A percentile compares a stretch with the other conserved stretches of the same genome.
These are phyloP conservation scores for Aureobasidium sp. DNA, from an alignment of 2,329 filamentous ascomycete species.

Conservation along the genomic window DNA sequence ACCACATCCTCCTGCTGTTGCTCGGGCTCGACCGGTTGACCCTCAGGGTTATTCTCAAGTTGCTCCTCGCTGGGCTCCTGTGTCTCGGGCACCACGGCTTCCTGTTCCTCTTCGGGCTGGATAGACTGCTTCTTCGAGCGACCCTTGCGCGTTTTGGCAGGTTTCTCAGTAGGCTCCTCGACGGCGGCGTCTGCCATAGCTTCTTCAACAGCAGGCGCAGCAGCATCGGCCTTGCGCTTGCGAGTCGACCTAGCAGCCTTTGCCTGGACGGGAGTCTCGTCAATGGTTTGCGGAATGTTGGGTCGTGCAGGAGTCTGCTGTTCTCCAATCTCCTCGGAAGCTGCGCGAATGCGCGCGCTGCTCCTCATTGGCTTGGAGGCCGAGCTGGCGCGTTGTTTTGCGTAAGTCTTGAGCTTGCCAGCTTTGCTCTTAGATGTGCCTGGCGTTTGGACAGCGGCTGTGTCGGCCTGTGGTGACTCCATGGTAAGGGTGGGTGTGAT, in stretches of 20 bases:
- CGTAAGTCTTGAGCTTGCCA: constrained; percentile 13
- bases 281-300: constrained; percentile 7
- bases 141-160: not conserved
- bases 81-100: constrained; percentile 15
- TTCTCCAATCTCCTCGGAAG: not conserved
- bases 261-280: constrained; percentile 5
- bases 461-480: constrained; percentile 2
- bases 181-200: not conserved
- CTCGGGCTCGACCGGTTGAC: not conserved
- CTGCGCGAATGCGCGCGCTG: constrained; percentile 6
- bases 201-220: not conserved
- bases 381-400: constrained; percentile 9
- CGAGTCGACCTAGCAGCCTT: constrained; percentile 2
- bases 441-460: not conserved
- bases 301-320: not conserved
- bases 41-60: not conserved
- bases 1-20: not conserved
- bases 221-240: not conserved
- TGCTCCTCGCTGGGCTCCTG: not conserved
- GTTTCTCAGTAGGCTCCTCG: not conserved
- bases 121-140: constrained; percentile 4
- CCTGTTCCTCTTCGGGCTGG: not conserved
- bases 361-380: constrained; percentile 4
- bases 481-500: not conserved
- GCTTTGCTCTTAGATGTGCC: constrained; percentile 7